Base-by-base conservation (phyloP, 192 early-diverging fungal genomes). In the Coemansia sp. region DNA sequence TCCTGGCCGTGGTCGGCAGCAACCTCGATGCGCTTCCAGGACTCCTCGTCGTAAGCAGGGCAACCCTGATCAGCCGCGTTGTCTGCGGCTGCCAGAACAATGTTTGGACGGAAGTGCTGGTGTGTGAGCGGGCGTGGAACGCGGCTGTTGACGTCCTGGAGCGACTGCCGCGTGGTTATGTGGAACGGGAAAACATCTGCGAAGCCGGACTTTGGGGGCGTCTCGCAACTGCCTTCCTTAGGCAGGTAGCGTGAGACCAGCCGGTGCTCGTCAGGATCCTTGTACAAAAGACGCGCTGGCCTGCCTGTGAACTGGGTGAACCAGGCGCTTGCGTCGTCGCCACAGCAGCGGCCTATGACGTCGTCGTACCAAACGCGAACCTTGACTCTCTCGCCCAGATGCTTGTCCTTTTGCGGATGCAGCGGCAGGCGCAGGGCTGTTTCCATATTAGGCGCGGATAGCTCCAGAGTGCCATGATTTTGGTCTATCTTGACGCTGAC, bases 131-230 rank as follows among this genome's bases (percentile, higher is more conserved):
- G 78, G 4, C 68, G 68, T 8, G 80, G 72, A 57, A 92, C 69
- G 3, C 79, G 75, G n/a, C 52, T 55, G 79, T 93, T 91, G 56
- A 93, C 75, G 52, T 92, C 88, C 9, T 45, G 35, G 22, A 94
- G 63, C 9, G 90, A 92, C 36, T 81, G 74, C 34, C 86, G 64
- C 5, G 86, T 84, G 45, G 87, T 67, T 56, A 92, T 62, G 48
- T 94, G 84, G 71, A 95, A 85, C 5, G 93, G 93, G 68, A 74
- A 93, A 34, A 85, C 88, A 66, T 95, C 93, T 8, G 93, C 86
- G 74, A 93, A 93, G 6, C 87, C 91, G 6, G 91, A 88, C 85
- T 95, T 80, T 22, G 72, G 76, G 1, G 62, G 67, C 54, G 37
- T 37, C 2, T 32, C 20, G 58, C 76, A 83, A 20, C 48, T 22